A percentile compares a stretch with the other conserved stretches of the same genome.
These are phyloP conservation scores for Thuidium tamariscinum DNA, from an alignment of 225 moss, liverwort and hornwort species.

Conservation along the genomic window DNA sequence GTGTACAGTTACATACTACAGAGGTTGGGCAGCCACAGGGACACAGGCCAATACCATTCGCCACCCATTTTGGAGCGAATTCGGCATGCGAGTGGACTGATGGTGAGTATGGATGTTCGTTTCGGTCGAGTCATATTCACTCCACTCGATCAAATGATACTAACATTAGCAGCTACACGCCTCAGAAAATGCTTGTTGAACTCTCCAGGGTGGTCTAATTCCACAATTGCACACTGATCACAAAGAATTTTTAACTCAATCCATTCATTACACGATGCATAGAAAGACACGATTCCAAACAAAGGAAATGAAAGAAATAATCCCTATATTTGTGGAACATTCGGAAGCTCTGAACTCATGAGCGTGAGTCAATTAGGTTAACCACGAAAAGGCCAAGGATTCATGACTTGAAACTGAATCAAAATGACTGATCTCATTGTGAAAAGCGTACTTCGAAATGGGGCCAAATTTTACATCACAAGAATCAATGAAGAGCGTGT, in stretches of 20 bases:
- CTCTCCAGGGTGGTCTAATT: background rate
- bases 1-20: slow-evolving; percentile 14
- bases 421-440: background rate
- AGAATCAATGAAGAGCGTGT: background rate
- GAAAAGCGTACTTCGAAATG: background rate
- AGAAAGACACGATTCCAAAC: background rate
- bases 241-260: background rate
- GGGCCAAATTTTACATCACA: background rate
- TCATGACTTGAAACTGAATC: background rate
- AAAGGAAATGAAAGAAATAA: background rate
- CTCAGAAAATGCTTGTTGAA: background rate
- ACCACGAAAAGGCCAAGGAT: background rate
- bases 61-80: background rate
- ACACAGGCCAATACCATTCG: slow-evolving; percentile 10
- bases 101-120: background rate
- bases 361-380: background rate
- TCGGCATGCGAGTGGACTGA: background rate
- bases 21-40: slow-evolving; percentile 25
- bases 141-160: background rate
- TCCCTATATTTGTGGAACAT: background rate
- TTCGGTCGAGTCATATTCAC: slow-evolving; percentile 5
- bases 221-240: background rate
- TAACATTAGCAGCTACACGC: background rate
- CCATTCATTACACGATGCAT: background rate
- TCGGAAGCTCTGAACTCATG: background rate